phyloP scores from a whole-genome alignment of 129 eudicot genomes.

The Calendula officinalis region DNA sequence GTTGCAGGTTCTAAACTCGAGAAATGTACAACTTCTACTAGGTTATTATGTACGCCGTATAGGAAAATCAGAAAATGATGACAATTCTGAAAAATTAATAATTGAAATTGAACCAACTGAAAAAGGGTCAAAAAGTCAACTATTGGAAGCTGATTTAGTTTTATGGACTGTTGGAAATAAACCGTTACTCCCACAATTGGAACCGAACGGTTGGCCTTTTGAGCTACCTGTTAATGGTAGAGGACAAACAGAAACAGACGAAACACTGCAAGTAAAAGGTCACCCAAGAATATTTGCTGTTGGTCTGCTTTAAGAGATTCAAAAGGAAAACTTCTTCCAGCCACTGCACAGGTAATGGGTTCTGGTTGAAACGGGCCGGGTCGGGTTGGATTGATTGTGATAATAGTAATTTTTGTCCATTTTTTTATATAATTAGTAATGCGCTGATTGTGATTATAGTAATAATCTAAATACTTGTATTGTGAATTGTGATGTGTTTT shows the following conservation, averaged over 20 bases:
- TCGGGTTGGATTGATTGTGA: not conserved
- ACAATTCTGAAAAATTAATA: constrained; percentile 41
- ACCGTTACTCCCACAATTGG: constrained; percentile 73
- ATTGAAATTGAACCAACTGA: constrained; percentile 80
- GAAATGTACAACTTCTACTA: constrained; percentile 73
- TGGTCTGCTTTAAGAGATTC: constrained; percentile 83
- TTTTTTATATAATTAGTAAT: too few species aligned
- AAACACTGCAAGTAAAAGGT: constrained; percentile 95
- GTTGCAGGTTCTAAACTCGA: constrained; percentile 74
- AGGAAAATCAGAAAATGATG: constrained; percentile 33
- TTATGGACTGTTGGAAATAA: constrained; percentile 94
- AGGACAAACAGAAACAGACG: constrained; percentile 97
- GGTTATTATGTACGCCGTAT: constrained; percentile 75
- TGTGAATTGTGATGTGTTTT: not conserved
- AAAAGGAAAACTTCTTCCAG: constrained; percentile 80
- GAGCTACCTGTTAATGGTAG: constrained; percentile 80
- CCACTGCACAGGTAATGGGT: constrained; percentile 80
- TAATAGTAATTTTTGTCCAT: too few species aligned
- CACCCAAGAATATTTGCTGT: constrained; percentile 96
- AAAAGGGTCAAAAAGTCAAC: constrained; percentile 62
- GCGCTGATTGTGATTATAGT: too few species aligned
- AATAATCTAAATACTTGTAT: too few species aligned
- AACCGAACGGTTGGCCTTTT: constrained; percentile 53
- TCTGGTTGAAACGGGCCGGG: not conserved
- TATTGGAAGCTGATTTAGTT: constrained; percentile 80